Base-by-base conservation (phyloP, 225 moss, liverwort and hornwort genomes). In the Ulota crispa region DNA sequence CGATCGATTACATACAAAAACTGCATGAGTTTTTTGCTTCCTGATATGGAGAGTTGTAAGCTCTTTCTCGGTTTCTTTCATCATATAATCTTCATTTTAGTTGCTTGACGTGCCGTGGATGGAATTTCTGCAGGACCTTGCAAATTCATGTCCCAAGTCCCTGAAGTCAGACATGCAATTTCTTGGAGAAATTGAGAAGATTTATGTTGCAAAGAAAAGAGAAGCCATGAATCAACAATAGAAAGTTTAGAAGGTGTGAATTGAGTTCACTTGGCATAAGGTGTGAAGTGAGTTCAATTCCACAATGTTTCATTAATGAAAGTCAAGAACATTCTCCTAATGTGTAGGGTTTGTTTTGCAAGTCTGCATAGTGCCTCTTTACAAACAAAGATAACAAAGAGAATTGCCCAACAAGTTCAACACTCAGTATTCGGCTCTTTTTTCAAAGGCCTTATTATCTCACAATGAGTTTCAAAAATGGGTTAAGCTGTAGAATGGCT, bases 101-200 rank as follows among this genome's bases (percentile, higher is more conserved):
- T 65, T 30, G 42, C 45, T 62, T 70, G 76, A 74, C 64, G 14
- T 54, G 26, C 63, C 21, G 1, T 55, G 62, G 62, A 69, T 73
- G 63, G 42, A 36, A 59, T 80, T 41, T 77, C 7, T 80, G 80
- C 79, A 86, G 86, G 83, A 83, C 75, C 60, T 81, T 77, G 79
- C 83, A 57, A 83, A 87, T 80, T 80, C 67, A 27, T 80, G 68
- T 64, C 64, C 83, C 27, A 67, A 80, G 76, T 76, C 72, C 59
- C 63, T 71, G 21, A 73, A 64, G 47, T 71, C 73, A 32, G 80
- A 78, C 53, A 42, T 80, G 76, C 86, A 67, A 27, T 87, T 87
- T 77, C 80, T 87, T 20, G 66, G 72, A 65, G 71, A 52, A 57
- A 80, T 83, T 60, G 83, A 83, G 64, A 79, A 45, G 75, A 86